Evolutionary conservation across 768 basidiomycete species (phyloP).

Genomic region (Lanmaoa rubissima): DNA sequence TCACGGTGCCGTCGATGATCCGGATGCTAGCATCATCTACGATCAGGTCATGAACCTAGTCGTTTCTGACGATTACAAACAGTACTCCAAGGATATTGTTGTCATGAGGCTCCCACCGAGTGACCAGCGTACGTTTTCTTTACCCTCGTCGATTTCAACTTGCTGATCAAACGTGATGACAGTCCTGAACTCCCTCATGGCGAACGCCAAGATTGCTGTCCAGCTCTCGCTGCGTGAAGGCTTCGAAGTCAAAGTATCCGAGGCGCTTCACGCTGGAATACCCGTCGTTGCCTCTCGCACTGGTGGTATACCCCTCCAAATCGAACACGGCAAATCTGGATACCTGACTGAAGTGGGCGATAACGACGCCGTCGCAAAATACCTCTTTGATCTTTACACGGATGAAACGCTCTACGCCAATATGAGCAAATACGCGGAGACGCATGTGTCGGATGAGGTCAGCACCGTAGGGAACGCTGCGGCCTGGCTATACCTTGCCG

Average conservation of each 20-base stretch:
- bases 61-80: slow-evolving; percentile 46
- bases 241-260: slow-evolving; percentile 96
- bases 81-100: slow-evolving; percentile 61
- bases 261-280: slow-evolving; percentile 88
- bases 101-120: slow-evolving; percentile 82
- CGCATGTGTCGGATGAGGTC: slow-evolving; percentile 82
- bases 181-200: slow-evolving; percentile 88
- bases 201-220: slow-evolving; percentile 84
- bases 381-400: slow-evolving; percentile 76
- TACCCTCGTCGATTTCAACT: background rate
- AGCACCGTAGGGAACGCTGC: slow-evolving; percentile 79
- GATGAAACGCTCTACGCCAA: slow-evolving; percentile 63
- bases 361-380: slow-evolving; percentile 68
- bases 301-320: slow-evolving; percentile 92
- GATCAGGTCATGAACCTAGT: slow-evolving; percentile 71
- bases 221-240: slow-evolving; percentile 94
- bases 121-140: slow-evolving; percentile 63
- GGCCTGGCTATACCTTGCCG: slow-evolving; percentile 67
- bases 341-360: slow-evolving; percentile 79
- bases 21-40: slow-evolving; percentile 91
- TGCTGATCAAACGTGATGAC: slow-evolving; percentile 11
- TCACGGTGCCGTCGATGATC: slow-evolving; percentile 93
- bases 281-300: slow-evolving; percentile 83
- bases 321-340: slow-evolving; percentile 85
- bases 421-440: slow-evolving; percentile 66